Conservation (phyloP, 2,329 filamentous ascomycete genomes). For the Aspergillus flavus region DNA sequence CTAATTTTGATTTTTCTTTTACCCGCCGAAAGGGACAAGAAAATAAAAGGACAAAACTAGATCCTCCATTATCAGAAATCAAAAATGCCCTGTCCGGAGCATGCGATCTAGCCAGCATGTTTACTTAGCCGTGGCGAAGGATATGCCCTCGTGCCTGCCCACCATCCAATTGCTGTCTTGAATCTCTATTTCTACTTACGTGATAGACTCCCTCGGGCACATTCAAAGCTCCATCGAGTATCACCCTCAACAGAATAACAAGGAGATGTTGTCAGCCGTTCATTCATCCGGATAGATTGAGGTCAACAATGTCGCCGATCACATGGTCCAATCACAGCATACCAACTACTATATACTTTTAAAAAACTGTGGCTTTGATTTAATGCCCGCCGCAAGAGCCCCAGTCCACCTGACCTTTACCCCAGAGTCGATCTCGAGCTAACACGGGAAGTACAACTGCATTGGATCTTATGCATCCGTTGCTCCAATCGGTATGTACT, state of each 20-base stretch:
- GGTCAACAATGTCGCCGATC: not conserved
- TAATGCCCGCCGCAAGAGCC: not conserved
- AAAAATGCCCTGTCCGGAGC: not conserved
- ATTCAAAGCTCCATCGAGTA: not conserved
- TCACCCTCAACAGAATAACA: not conserved
- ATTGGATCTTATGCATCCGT: not conserved
- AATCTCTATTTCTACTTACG: not conserved
- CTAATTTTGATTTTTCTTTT: not conserved
- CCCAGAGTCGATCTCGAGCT: slow-evolving; percentile 2
- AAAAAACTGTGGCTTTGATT: not conserved
- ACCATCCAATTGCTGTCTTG: not conserved
- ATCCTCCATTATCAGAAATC: not conserved
- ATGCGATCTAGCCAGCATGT: not conserved
- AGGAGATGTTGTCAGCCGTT: not conserved
- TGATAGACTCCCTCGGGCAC: not conserved
- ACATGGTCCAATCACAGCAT: not conserved
- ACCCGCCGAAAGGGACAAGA: not conserved
- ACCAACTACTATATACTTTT: no score
- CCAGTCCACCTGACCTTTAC: not conserved
- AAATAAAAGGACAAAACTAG: not conserved
- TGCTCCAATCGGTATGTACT: not conserved
- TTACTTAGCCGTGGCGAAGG: not conserved
- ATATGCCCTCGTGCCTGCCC: not conserved
- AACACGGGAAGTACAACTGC: not conserved
- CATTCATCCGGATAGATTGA: not conserved